Base-by-base conservation (phyloP, 176 grass and related monocot species). In the Cenchrus fungigraminus region DNA sequence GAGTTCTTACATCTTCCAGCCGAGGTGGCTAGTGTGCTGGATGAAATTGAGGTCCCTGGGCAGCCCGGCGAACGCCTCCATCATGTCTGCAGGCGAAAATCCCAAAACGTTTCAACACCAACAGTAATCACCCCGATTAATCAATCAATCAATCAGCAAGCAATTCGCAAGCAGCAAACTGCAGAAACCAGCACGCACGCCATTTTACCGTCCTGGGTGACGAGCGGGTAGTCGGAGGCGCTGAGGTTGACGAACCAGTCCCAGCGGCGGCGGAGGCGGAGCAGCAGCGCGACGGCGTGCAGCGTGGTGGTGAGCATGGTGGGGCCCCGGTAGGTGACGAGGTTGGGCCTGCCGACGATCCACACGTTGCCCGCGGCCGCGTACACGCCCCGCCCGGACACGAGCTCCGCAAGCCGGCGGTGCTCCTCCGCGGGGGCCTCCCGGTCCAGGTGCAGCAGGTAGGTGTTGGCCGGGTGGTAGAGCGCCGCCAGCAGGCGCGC, bases 201-300 rank as follows among this genome's bases (percentile, higher is more conserved):
- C 54, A 84, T 55, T 86, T 55, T 86, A 95, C 97, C 97, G 77
- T 99, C 97, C 88, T 91, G 97, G 9, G 97, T 96, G 70, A 96
- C 86, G 68, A 99, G 80, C 19, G 97, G 97, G 86, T 99, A 99
- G 85, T 99, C 97, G 5, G 97, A 89, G 15, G 93, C 97, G 68
- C 97, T 99, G 84, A 99, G 97, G 81, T 99, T 99, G 85, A 99
- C 75, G 89, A 99, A 99, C 97, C 97, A 99, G 85, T 99, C 93
- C 97, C 97, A 99, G 0, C 82, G 77, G 13, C 84, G 85, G 82
- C 88, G 80, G 28, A 88, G 82, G 17, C 91, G 85, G 45, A 99
- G 93, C 17, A 99, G 93, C 37, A 99, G 53, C 1, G 97, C 83
- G 47, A 99, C 83, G 80, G 90, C 97, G 82, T 99, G 97, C 84